phyloP scores from a whole-genome alignment of 2,329 filamentous ascomycete species.

The Verticillium nubilum region DNA sequence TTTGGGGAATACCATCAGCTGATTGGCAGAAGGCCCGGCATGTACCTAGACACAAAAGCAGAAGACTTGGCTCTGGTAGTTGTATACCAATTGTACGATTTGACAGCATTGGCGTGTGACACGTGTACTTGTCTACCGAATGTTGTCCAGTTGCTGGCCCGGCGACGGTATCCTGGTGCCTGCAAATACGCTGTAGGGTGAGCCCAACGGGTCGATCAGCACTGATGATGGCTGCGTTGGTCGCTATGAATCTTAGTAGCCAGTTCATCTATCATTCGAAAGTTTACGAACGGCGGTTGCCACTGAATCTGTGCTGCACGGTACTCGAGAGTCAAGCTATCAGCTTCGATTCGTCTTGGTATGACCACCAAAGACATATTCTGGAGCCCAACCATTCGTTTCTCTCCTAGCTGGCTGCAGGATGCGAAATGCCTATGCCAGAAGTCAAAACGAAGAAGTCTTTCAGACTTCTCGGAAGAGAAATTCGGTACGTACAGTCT shows the following conservation, averaged over 20 bases:
- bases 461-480: background rate
- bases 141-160: background rate
- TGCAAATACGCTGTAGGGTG: too few species aligned
- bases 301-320: too few species aligned
- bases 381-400: too few species aligned
- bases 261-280: too few species aligned
- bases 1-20: background rate
- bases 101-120: background rate
- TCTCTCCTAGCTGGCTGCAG: too few species aligned
- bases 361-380: too few species aligned
- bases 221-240: too few species aligned
- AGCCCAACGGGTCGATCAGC: too few species aligned
- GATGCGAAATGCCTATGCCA: background rate
- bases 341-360: too few species aligned
- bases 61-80: conserved; percentile 17
- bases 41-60: conserved; percentile 24
- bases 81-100: conserved; percentile 33
- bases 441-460: background rate
- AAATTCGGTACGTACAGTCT: background rate
- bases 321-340: too few species aligned
- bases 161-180: background rate
- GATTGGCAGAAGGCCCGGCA: conserved; percentile 1
- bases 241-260: too few species aligned
- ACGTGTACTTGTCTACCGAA: background rate
- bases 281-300: too few species aligned